Base-by-base conservation (phyloP, 192 early-diverging fungal genomes). In the Coemansia sp. region DNA sequence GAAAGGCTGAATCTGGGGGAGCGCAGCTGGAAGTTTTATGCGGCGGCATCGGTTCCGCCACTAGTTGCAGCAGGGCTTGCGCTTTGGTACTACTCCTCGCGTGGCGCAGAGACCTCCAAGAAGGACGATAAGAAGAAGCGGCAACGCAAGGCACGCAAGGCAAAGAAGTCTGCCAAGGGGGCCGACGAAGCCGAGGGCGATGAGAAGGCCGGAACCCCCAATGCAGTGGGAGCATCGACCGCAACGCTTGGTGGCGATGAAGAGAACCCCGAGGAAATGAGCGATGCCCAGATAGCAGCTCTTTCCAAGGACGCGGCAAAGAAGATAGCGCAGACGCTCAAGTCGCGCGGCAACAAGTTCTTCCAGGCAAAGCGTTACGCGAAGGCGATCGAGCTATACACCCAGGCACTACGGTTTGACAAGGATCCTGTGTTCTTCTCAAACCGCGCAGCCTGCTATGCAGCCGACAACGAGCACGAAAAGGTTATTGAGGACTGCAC, bases 371-470 rank as follows among this genome's bases (percentile, higher is more conserved):
- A 89, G 72, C 91, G 92, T 71, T 97, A 90, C 84, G 66, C 86
- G 13, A 92, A 93, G 65, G 97, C 96, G 8, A 90, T 94, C 57
- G 86, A 89, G 59, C 71, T 91, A 17, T 99, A 99, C 85, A 87
- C 93, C 14, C 86, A 92, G 75, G 98, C 98, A 1, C 90, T 99
- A 71, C 86, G 84, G 19, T 90, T 96, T 65, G 85, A 84, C 43
- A 82, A 90, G 42, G 87, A 93, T 75, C 87, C 95, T 6, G 90
- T 99, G 46, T 98, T 90, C 70, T 98, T 87, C 84, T 91, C 91
- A 66, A 99, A 99, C 86, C 91, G 98, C 40, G 96, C 95, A 16
- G 98, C 96, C 9, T 97, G 95, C 77, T 93, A 92, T 68, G 87
- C 89, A 1, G 90, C 93, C 58, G 65, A 89, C 37, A 87, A 89